phyloP scores from a whole-genome alignment of 2,329 filamentous ascomycete genomes.

The Dryadomyces quercivorus region DNA sequence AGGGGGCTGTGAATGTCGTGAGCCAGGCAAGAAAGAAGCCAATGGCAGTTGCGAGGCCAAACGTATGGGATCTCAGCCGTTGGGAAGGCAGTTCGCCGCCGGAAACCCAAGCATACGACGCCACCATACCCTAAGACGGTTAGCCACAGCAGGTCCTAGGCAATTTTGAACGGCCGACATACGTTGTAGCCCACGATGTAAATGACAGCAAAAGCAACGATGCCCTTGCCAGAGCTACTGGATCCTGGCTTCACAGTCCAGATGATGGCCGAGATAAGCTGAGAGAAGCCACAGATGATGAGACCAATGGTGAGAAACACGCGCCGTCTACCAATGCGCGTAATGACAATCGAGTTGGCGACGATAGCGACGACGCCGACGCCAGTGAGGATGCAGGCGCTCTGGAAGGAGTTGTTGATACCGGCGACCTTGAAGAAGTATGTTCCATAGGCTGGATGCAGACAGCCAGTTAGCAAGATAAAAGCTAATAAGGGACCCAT shows the following conservation, averaged over 20 bases:
- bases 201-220: conserved; percentile 39
- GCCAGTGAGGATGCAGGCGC: conserved; percentile 40
- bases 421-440: conserved; percentile 50
- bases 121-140: conserved; percentile 27
- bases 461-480: not conserved
- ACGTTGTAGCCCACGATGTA: conserved; percentile 42
- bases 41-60: conserved; percentile 39
- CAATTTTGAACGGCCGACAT: not conserved
- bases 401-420: conserved; percentile 42
- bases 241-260: conserved; percentile 32
- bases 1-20: conserved; percentile 44
- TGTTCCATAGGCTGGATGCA: conserved; percentile 33
- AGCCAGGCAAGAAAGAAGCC: conserved; percentile 45
- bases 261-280: conserved; percentile 39
- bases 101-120: conserved; percentile 44
- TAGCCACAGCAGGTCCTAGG: not conserved
- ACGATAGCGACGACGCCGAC: conserved; percentile 43
- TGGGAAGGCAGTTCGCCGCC: conserved; percentile 46
- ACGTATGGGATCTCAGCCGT: conserved; percentile 42
- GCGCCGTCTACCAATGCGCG: conserved; percentile 38
- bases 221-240: conserved; percentile 27
- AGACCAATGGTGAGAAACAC: conserved; percentile 39
- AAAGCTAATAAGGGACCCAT: not conserved
- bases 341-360: conserved; percentile 39
- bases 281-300: conserved; percentile 36